Conservation (phyloP, 2,329 filamentous ascomycete species). For the Ambrosiella xylebori region DNA sequence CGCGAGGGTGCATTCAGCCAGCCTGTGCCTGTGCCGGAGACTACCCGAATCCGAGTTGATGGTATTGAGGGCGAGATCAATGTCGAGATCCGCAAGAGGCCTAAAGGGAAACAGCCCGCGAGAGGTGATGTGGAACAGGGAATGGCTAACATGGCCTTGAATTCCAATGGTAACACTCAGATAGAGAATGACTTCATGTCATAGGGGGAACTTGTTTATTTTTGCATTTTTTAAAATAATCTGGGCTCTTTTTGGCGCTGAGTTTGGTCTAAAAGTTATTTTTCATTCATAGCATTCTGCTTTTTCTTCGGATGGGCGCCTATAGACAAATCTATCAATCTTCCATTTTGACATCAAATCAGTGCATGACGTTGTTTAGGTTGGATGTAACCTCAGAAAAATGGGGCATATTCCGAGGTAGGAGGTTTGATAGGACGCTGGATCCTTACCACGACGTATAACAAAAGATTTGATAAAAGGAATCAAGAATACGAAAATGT, state of each 20-base stretch:
- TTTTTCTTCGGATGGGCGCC: no score
- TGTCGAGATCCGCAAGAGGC: constrained; percentile 28
- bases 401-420: no score
- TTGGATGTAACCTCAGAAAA: no score
- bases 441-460: no score
- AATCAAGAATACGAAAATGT: no score
- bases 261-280: neutral
- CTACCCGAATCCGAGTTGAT: constrained; percentile 29
- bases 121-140: constrained; percentile 11
- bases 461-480: no score
- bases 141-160: constrained; percentile 7
- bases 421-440: no score
- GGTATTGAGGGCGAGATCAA: constrained; percentile 39
- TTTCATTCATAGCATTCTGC: no score
- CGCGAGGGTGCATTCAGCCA: neutral
- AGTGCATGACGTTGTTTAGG: no score
- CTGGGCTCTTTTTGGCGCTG: neutral
- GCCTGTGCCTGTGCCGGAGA: constrained; percentile 3
- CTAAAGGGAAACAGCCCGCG: constrained; percentile 13
- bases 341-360: no score
- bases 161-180: constrained; percentile 12
- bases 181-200: constrained; percentile 15
- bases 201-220: neutral
- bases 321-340: no score
- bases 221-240: neutral